Conservation (phyloP, 805 yeast species). For the Kazachstania psychrophila region DNA sequence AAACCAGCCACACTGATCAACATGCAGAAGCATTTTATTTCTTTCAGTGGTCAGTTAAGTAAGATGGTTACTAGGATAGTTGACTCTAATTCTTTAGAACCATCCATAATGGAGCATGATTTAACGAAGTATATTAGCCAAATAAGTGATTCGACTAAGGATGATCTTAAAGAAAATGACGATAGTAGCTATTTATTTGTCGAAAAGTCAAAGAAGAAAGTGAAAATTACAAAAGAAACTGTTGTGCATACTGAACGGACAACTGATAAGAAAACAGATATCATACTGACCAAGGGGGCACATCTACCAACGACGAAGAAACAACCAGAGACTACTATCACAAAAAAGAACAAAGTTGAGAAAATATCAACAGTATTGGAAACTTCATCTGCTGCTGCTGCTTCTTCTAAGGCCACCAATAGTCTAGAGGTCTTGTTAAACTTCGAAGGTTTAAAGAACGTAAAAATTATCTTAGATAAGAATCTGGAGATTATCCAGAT, state of each 20-base stretch:
- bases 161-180: too few relatives aligned
- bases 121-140: slow-evolving; percentile 14
- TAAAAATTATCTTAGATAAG: slow-evolving; percentile 9
- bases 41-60: slow-evolving; percentile 17
- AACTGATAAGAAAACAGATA: too few relatives aligned
- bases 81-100: slow-evolving; percentile 7
- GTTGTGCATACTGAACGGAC: too few relatives aligned
- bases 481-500: slow-evolving; percentile 11
- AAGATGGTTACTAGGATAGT: slow-evolving; percentile 14
- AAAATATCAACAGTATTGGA: too few relatives aligned
- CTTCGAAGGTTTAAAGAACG: background rate
- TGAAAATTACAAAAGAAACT: too few relatives aligned
- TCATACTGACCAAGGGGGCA: too few relatives aligned
- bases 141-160: too few relatives aligned
- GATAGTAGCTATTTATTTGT: too few relatives aligned
- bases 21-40: slow-evolving; percentile 15
- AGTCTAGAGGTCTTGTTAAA: background rate
- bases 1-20: slow-evolving; percentile 13
- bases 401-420: background rate
- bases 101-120: slow-evolving; percentile 9
- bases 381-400: background rate
- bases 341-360: too few relatives aligned
- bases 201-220: too few relatives aligned
- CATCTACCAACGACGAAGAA: too few relatives aligned
- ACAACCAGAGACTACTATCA: too few relatives aligned